Conservation (phyloP, 441 rosid genomes). For the Bruguiera hainesii region DNA sequence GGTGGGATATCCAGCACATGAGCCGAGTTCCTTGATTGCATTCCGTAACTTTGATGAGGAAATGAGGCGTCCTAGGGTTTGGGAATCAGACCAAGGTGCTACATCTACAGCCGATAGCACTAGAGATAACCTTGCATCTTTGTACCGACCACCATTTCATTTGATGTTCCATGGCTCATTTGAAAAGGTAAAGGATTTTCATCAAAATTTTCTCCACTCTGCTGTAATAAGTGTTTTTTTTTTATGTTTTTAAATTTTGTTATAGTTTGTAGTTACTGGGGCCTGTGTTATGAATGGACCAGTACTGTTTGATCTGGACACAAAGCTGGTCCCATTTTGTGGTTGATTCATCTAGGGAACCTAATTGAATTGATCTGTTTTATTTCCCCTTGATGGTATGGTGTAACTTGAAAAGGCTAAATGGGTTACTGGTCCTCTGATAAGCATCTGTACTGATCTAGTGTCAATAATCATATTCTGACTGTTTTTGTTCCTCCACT, state of each 20-base stretch:
- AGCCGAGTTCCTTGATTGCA: conserved; percentile 62
- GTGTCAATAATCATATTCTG: too few species aligned
- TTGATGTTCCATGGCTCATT: conserved; percentile 84
- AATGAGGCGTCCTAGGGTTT: conserved; percentile 77
- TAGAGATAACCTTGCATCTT: conserved; percentile 85
- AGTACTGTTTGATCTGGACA: too few species aligned
- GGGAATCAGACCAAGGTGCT: conserved; percentile 81
- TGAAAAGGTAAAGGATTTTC: conserved; percentile 57
- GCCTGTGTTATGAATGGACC: too few species aligned
- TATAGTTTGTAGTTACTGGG: too few species aligned
- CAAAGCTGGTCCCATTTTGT: too few species aligned
- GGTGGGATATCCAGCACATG: conserved; percentile 42
- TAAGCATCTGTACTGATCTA: too few species aligned
- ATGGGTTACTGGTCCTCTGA: too few species aligned
- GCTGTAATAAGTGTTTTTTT: not conserved
- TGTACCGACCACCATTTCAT: conserved; percentile 89
- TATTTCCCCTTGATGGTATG: too few species aligned
- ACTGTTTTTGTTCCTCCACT: too few species aligned
- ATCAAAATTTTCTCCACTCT: conserved; percentile 6
- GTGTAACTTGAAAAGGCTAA: too few species aligned
- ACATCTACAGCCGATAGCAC: conserved; percentile 60
- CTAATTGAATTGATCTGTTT: too few species aligned
- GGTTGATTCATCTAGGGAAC: too few species aligned
- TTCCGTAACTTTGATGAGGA: conserved; percentile 92
- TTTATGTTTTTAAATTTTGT: not conserved